Percentiles rank a stretch among this genome's conserved stretches.
phyloP scores from a whole-genome alignment of 2,329 filamentous ascomycete species.

The Epichloe glyceriae region DNA sequence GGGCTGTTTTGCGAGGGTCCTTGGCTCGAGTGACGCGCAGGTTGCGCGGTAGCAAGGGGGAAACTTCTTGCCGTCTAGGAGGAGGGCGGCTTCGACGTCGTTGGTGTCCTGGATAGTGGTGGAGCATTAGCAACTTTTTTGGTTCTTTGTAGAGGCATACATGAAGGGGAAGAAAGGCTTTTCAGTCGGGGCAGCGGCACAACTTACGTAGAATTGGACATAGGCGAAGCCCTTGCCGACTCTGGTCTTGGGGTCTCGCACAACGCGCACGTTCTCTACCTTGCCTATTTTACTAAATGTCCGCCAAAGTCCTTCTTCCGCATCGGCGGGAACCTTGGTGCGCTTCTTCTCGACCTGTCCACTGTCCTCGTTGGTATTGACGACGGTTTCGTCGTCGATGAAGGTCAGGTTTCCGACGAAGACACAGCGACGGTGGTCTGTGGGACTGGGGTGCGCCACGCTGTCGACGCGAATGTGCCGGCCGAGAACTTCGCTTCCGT shows the following conservation, averaged over 20 bases:
- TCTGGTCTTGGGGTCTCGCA: conserved; percentile 78
- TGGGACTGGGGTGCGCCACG: conserved; percentile 71
- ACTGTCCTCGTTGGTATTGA: conserved; percentile 51
- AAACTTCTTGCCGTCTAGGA: conserved; percentile 87
- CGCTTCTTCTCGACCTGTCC: conserved; percentile 60
- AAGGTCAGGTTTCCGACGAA: conserved; percentile 96
- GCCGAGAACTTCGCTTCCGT: conserved; percentile 71
- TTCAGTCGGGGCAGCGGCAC: neutral
- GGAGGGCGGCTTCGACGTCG: conserved; percentile 77
- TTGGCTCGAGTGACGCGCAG: conserved; percentile 81
- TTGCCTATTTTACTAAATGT: conserved; percentile 63
- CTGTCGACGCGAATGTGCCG: conserved; percentile 85
- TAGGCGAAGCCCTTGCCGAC: conserved; percentile 97
- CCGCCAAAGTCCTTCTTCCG: conserved; percentile 87
- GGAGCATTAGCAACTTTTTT: neutral
- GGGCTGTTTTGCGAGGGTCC: conserved; percentile 48
- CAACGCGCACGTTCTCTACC: conserved; percentile 86
- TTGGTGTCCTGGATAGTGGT: conserved; percentile 51
- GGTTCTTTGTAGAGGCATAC: neutral
- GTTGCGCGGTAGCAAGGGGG: conserved; percentile 80
- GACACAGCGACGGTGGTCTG: conserved; percentile 79
- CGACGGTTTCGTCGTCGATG: conserved; percentile 75
- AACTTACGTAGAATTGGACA: conserved; percentile 71
- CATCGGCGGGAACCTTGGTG: conserved; percentile 63
- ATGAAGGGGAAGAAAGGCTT: neutral